These are phyloP conservation scores for Fusarium austroafricanum DNA, from an alignment of 2,329 filamentous ascomycete species.

Conservation along the genomic window DNA sequence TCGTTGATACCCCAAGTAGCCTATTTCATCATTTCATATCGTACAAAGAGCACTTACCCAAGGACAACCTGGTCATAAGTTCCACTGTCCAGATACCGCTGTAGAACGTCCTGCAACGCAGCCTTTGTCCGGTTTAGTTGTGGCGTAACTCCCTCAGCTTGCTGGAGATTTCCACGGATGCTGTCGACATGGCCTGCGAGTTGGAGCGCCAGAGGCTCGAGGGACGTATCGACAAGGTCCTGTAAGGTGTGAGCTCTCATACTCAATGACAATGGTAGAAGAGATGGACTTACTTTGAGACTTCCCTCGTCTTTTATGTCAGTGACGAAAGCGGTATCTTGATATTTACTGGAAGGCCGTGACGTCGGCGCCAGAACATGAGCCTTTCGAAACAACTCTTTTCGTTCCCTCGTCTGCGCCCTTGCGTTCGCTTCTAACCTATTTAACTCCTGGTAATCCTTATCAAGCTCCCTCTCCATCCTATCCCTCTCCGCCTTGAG, in stretches of 20 bases:
- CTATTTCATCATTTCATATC: slow-evolving; percentile 18
- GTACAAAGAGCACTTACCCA: slow-evolving; percentile 43
- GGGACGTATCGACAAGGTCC: slow-evolving; percentile 56
- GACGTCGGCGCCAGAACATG: slow-evolving; percentile 61
- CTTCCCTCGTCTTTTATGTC: slow-evolving; percentile 12
- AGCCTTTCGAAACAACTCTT: slow-evolving; percentile 60
- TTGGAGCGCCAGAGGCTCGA: slow-evolving; percentile 60
- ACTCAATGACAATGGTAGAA: background rate
- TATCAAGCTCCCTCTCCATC: slow-evolving; percentile 66
- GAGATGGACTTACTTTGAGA: slow-evolving; percentile 40
- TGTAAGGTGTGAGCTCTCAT: slow-evolving; percentile 30
- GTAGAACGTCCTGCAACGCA: slow-evolving; percentile 61
- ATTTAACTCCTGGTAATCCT: slow-evolving; percentile 64
- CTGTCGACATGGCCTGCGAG: slow-evolving; percentile 68
- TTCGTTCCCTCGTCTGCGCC: slow-evolving; percentile 63
- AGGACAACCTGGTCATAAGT: slow-evolving; percentile 63
- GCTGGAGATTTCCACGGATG: slow-evolving; percentile 64
- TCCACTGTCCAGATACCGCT: slow-evolving; percentile 57
- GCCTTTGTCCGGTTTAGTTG: slow-evolving; percentile 62
- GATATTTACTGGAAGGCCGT: slow-evolving; percentile 8
- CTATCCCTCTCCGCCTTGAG: slow-evolving; percentile 68
- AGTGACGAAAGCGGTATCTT: slow-evolving; percentile 27
- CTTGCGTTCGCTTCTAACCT: slow-evolving; percentile 67
- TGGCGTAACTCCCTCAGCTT: slow-evolving; percentile 64
- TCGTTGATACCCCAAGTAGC: background rate